Evolutionary conservation across 2,329 filamentous ascomycete species (phyloP), one percentile per base, ranked within the genome.

Genomic region (Moelleriella libera): DNA sequence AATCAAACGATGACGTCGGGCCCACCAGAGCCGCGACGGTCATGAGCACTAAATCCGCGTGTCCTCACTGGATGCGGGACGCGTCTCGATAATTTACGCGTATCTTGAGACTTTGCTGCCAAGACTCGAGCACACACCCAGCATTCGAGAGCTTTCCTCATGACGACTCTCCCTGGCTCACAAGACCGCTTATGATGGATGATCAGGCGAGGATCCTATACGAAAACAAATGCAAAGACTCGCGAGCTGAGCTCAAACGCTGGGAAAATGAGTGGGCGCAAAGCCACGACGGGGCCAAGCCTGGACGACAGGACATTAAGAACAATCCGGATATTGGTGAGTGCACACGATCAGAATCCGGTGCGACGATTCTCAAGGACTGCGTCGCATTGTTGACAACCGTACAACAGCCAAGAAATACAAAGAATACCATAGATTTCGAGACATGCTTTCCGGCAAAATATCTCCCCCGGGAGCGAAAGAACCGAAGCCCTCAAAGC

Each of bases 301-400:
- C 85, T 4, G 69, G 73, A 45, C 75, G 83, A 49, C 75, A 80
- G n/a, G 84, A 88, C 57, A 88, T 90, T 68, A 88, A 87, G 65
- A 71, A 74, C 46, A 80, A 86, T 55, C 72, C 76, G 6, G 73
- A 75, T 0, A 88, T 89, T 56, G 82, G 84, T 87, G 74, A 34
- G 68, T 44, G 8, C 8, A 8, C 34, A 3, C 3, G 11, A 5
- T 30, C 10, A 30, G 8, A 37, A 43, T 4, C 3, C 6, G 21
- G 12, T n/a, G 7, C 11, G 3, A 41, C 29, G 6, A 30, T 37
- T 37, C 12, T 37, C 34, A 37, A 37, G 8, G 34, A 37, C 34
- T 37, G 8, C 8, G 3, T 8, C 2, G 12, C 8, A 12, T 37
- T 9, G 8, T 37, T 12, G 12, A 9, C 12, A 5, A 37, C 8